These are phyloP conservation scores for Epicoccum sorghinum DNA, from an alignment of 2,329 filamentous ascomycete genomes.

Conservation along the genomic window DNA sequence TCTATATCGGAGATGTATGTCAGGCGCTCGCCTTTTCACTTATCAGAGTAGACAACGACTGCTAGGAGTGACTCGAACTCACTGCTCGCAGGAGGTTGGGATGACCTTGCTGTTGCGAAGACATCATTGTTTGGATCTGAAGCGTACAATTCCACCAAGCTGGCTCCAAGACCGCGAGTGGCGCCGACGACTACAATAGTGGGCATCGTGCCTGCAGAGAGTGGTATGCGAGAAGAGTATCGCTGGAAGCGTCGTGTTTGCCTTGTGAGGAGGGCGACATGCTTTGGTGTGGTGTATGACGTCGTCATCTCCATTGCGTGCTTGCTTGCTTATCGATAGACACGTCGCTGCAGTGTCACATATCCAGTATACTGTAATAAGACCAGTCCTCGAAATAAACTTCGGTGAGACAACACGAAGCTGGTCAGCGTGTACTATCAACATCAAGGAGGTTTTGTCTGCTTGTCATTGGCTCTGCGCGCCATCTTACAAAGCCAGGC, in stretches of 20 bases:
- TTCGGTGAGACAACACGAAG: background rate
- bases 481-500: constrained; percentile 4
- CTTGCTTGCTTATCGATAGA: constrained; percentile 9
- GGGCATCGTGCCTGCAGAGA: constrained; percentile 23
- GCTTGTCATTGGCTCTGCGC: constrained; percentile 17
- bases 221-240: too few relatives aligned
- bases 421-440: background rate
- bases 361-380: background rate
- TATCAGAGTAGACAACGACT: background rate
- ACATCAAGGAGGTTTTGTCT: constrained; percentile 4
- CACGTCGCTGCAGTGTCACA: background rate
- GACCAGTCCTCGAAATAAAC: background rate
- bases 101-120: constrained; percentile 64
- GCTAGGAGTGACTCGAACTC: background rate
- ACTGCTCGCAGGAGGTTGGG: constrained; percentile 49
- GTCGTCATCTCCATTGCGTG: constrained; percentile 13
- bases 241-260: too few relatives aligned
- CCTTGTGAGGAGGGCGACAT: too few relatives aligned
- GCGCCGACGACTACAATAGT: constrained; percentile 69
- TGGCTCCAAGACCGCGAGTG: constrained; percentile 70
- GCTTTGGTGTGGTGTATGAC: background rate
- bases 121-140: constrained; percentile 54
- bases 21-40: constrained; percentile 43
- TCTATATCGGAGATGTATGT: constrained; percentile 67
- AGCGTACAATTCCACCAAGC: constrained; percentile 65